A percentile compares a stretch with the other conserved stretches of the same genome.
Conservation (phyloP, 2,329 filamentous ascomycete genomes). For the Escovopsis weberi region DNA sequence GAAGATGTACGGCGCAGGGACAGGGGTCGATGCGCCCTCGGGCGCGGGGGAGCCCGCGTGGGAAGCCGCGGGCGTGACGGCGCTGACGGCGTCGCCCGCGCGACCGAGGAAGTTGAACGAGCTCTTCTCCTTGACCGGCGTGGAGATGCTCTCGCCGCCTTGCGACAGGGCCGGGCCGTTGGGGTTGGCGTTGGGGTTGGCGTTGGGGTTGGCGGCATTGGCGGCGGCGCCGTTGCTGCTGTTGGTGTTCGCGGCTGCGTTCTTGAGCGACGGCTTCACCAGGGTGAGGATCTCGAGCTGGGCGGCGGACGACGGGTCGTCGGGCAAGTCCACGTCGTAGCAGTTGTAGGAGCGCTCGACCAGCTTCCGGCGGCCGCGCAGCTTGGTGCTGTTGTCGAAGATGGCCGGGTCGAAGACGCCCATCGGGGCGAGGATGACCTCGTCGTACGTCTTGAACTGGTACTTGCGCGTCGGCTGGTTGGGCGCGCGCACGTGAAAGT, state of each 20-base stretch:
- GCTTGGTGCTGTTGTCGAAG: conserved; percentile 71
- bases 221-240: conserved; percentile 18
- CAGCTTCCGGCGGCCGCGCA: conserved; percentile 63
- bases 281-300: conserved; percentile 54
- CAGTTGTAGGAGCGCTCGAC: conserved; percentile 83
- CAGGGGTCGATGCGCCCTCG: conserved; percentile 57
- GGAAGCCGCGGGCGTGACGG: conserved; percentile 70
- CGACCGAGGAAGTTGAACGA: conserved; percentile 52
- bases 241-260: too few species aligned
- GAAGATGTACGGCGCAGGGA: conserved; percentile 42
- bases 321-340: conserved; percentile 75
- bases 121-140: conserved; percentile 46
- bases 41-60: conserved; percentile 78
- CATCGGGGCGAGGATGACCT: conserved; percentile 87
- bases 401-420: conserved; percentile 83
- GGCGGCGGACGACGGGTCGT: conserved; percentile 76
- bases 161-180: conserved; percentile 30
- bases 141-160: conserved; percentile 31
- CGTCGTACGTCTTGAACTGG: conserved; percentile 92
- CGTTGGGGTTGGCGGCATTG: too few species aligned
- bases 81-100: conserved; percentile 44
- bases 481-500: conserved; percentile 80
- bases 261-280: conserved; percentile 41
- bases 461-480: conserved; percentile 87
- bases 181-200: too few species aligned